phyloP scores from a whole-genome alignment of 768 basidiomycete species.

The Suillus sp. region DNA sequence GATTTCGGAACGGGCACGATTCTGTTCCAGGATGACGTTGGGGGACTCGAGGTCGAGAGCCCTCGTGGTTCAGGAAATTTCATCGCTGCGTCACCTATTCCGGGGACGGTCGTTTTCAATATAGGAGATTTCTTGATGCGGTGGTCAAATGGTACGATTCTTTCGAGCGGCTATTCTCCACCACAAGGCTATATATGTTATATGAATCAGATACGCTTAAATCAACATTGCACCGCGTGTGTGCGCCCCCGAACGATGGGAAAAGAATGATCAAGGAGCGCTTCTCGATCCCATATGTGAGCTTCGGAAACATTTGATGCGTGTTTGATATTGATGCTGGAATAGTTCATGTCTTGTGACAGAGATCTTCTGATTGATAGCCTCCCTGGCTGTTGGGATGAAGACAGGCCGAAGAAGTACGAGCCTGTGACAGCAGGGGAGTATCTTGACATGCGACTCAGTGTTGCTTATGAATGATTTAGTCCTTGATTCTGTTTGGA shows the following conservation, averaged over 20 bases:
- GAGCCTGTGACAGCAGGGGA: constrained; percentile 44
- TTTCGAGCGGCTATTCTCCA: constrained; percentile 1
- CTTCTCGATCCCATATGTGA: constrained; percentile 65
- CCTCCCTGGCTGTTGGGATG: constrained; percentile 53
- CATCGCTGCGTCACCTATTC: constrained; percentile 44
- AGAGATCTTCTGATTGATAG: constrained; percentile 46
- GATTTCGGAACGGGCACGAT: constrained; percentile 63
- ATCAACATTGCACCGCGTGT: constrained; percentile 53
- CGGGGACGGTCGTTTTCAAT: constrained; percentile 52
- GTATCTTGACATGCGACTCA: constrained; percentile 43
- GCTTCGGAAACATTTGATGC: constrained; percentile 20
- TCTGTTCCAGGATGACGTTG: constrained; percentile 60
- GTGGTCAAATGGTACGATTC: constrained; percentile 36
- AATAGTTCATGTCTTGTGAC: constrained; percentile 37
- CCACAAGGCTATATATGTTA: background rate
- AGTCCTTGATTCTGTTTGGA: background rate
- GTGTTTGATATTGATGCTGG: constrained; percentile 17
- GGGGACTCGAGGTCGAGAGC: constrained; percentile 65
- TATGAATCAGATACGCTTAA: constrained; percentile 28
- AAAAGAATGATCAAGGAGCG: constrained; percentile 47
- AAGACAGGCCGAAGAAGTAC: constrained; percentile 50
- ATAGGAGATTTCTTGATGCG: constrained; percentile 54
- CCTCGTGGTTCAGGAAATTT: constrained; percentile 48
- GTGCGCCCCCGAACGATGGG: constrained; percentile 36
- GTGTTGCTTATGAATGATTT: constrained; percentile 35